Base-by-base conservation (phyloP, 768 basidiomycete species). In the Tulasnella sp. region DNA sequence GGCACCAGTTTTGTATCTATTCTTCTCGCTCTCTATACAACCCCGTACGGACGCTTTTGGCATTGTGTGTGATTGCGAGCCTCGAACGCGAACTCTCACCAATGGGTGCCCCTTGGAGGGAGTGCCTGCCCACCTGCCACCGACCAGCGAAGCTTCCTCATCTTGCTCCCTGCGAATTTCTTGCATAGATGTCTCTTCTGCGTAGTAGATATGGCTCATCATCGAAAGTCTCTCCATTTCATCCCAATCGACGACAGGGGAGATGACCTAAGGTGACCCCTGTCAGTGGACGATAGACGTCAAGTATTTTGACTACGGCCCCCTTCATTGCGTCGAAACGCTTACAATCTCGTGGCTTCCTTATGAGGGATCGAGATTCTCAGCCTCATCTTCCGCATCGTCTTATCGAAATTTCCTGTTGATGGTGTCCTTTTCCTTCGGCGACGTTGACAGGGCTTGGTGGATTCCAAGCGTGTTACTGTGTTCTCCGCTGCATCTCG, bases 371-470 rank as follows among this genome's bases (percentile, higher is more conserved):
- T 64, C 58, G 58, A 64, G 58, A 64, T 64, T 29, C 31, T 64
- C 58, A 14, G 25, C 58, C 58, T 6, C 58, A 64, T 29, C 58
- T 64, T 64, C 58, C 31, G 15, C 31, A 7, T 64, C 15, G 29
- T 85, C n/a, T 40, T 67, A 71, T 37, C 38, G 15, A 58, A 6
- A 49, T n/a, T 12, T 25, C n/a, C 36, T 37, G 69, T 40, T 75
- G 25, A 34, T 11, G 31, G 9, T 42, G 9, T 42, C 17, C 17
- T 8, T 17, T 42, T n/a, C 54, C 67, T 73, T 40, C 79, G 79
- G 91, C 90, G 85, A 76, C n/a, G n/a, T n/a, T n/a, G n/a, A n/a
- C n/a, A n/a, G n/a, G n/a, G 36, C 91, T 88, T 81, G 87, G 86
- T 78, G 80, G 79, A 74, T 84, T 84, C 78, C 86, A 40, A 72